Evolutionary conservation across 495 filamentous ascomycete genomes (phyloP), one percentile per base, ranked within the genome.

Genomic region (Aspergillus coremiiformis): DNA sequence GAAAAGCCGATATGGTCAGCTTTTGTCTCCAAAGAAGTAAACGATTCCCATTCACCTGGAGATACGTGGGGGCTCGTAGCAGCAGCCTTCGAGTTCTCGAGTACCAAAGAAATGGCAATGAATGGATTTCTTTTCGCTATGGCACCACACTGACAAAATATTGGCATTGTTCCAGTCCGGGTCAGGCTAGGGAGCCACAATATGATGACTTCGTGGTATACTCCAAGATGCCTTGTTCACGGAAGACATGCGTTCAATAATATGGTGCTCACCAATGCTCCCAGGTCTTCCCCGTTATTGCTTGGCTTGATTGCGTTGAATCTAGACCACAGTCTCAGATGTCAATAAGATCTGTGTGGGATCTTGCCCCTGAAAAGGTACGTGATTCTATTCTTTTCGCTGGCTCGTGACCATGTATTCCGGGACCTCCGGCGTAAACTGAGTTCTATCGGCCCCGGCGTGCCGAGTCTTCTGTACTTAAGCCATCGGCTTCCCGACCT

Each of bases 401-500:
- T 35, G 27, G 22, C 42, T 41, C 47, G 47, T 55, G 46, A 55
- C 47, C 17, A 22, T 20, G 44, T 39, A 19, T 39, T 49, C 45
- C 46, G 45, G 37, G 41, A 44, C 45, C 41, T 49, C 53, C 51
- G 51, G 51, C 51, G 39, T 53, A 42, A 29, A 39, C 44, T 44
- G 44, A 47, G 37, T 26, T 33, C 51, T 22, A 17, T 53, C 51
- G 51, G 51, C 44, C 47, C 51, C 14, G 20, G 20, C 14, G 30
- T 53, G 33, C 44, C 51, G 51, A 47, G 33, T 53, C 51, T 44
- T 20, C 41, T 47, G 35, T 53, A 53, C 46, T 47, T 47, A 39
- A 53, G 29, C 43, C 51, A 47, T 53, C 51, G 51, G 51, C 17
- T 23, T 53, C 51, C 51, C 51, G 51, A 47, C 27, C 44, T 47